A percentile compares a stretch with the other conserved stretches of the same genome.
phyloP scores from a whole-genome alignment of 140 eudicot species.

The Flaveria floridana region DNA sequence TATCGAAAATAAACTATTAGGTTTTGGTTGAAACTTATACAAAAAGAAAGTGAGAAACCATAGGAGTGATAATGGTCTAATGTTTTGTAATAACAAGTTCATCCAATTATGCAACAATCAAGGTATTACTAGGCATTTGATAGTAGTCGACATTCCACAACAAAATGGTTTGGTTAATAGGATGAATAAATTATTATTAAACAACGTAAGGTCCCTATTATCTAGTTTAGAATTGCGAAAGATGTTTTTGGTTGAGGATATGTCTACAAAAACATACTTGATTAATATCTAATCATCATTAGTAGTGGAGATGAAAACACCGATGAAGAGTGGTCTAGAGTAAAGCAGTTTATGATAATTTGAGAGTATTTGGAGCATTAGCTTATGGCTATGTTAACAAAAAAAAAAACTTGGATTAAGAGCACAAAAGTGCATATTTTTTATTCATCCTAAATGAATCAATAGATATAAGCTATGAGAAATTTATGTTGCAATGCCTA shows the following conservation, averaged over 20 bases:
- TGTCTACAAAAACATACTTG: neutral
- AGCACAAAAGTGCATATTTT: neutral
- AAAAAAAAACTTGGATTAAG: neutral
- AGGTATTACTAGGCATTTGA: neutral
- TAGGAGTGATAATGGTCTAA: neutral
- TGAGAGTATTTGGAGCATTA: neutral
- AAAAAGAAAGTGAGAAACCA: neutral
- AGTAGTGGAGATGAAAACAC: neutral
- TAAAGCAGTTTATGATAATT: neutral
- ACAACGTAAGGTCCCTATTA: neutral
- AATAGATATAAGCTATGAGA: neutral
- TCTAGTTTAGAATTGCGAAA: neutral
- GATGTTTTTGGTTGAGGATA: neutral
- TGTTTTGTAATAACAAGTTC: neutral
- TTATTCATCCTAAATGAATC: neutral
- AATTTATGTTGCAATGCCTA: neutral
- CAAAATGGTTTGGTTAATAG: neutral
- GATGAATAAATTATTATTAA: neutral
- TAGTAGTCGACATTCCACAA: neutral
- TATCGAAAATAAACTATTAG: neutral
- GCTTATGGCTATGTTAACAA: neutral
- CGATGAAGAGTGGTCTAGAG: neutral
- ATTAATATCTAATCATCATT: neutral
- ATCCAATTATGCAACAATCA: neutral
- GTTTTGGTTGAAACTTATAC: neutral